phyloP scores from a whole-genome alignment of 2,329 filamentous ascomycete genomes.

The Neocucurbitaria cava region DNA sequence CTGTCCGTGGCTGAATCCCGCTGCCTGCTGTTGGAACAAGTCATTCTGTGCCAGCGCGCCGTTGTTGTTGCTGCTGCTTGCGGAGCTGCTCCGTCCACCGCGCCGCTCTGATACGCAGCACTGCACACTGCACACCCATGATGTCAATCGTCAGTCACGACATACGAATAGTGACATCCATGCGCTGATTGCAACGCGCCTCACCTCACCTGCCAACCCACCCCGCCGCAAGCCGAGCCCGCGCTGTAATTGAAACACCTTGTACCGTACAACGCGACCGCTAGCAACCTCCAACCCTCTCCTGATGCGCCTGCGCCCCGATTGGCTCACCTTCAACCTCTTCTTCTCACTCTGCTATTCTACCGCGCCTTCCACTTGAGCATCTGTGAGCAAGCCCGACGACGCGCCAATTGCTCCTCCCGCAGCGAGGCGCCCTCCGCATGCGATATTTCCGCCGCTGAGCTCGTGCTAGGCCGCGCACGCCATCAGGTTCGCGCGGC shows the following conservation, averaged over 20 bases:
- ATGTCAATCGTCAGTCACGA: conserved; percentile 8
- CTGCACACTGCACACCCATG: conserved; percentile 1
- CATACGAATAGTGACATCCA: conserved; percentile 16
- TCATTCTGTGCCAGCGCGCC: not conserved
- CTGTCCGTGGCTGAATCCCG: not conserved
- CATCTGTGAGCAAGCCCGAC: not conserved
- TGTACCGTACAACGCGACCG: not conserved
- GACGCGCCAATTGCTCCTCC: conserved; percentile 15
- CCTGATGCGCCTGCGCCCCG: conserved; percentile 15
- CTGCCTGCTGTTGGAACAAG: not conserved
- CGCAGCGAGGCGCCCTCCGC: conserved; percentile 18
- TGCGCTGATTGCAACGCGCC: conserved; percentile 9
- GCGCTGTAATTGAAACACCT: conserved; percentile 3
- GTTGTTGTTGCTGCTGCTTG: not conserved
- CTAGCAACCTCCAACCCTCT: not conserved
- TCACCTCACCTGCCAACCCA: conserved; percentile 6
- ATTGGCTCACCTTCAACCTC: conserved; percentile 8
- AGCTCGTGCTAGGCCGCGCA: conserved; percentile 40
- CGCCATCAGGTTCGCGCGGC: conserved; percentile 27
- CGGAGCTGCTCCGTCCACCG: not conserved
- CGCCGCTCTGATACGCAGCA: conserved; percentile 7
- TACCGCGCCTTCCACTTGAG: not conserved
- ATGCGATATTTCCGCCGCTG: conserved; percentile 31
- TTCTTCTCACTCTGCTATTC: conserved; percentile 2
- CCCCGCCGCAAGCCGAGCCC: conserved; percentile 8